phyloP scores from a whole-genome alignment of 1,139 yeast species.

The Wickerhamomyces sp. region DNA sequence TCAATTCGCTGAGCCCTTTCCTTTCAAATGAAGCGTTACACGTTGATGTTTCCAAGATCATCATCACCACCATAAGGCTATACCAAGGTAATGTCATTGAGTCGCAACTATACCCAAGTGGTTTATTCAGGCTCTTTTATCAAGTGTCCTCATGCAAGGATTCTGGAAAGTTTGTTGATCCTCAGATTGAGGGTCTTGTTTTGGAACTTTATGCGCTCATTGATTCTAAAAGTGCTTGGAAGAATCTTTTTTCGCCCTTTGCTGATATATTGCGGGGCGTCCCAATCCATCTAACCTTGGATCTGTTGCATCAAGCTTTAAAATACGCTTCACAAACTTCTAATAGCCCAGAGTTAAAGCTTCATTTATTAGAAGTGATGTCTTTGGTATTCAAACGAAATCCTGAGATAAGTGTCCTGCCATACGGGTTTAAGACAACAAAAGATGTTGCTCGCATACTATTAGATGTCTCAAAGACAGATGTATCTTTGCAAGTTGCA shows the following conservation, averaged over 20 bases:
- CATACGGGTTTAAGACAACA: conserved; percentile 8
- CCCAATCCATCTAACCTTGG: conserved; percentile 5
- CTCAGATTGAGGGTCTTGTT: conserved; percentile 2
- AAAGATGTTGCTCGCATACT: conserved; percentile 26
- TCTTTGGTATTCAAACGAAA: conserved; percentile 11
- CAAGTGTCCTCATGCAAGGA: conserved; percentile 5
- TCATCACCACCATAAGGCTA: conserved; percentile 12
- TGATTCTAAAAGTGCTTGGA: conserved; percentile 10
- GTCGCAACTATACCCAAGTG: conserved; percentile 11
- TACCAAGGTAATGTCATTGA: conserved; percentile 3
- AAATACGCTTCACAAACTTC: conserved; percentile 8
- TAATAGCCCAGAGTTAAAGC: background rate
- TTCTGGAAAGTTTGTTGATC: background rate
- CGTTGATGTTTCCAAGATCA: conserved; percentile 26
- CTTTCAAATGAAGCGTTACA: conserved; percentile 18
- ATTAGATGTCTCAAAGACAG: conserved; percentile 10
- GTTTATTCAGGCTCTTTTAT: conserved; percentile 11
- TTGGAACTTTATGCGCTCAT: conserved; percentile 2
- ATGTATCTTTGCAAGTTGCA: conserved; percentile 24
- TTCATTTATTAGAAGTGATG: conserved; percentile 15
- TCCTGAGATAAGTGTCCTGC: conserved; percentile 7
- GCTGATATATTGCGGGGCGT: conserved; percentile 6
- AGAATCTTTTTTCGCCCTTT: conserved; percentile 9
- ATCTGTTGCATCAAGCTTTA: conserved; percentile 7
- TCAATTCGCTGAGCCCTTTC: conserved; percentile 24